Conservation (phyloP, 2,329 filamentous ascomycete genomes). For the Phyllosticta paracitricarpa region DNA sequence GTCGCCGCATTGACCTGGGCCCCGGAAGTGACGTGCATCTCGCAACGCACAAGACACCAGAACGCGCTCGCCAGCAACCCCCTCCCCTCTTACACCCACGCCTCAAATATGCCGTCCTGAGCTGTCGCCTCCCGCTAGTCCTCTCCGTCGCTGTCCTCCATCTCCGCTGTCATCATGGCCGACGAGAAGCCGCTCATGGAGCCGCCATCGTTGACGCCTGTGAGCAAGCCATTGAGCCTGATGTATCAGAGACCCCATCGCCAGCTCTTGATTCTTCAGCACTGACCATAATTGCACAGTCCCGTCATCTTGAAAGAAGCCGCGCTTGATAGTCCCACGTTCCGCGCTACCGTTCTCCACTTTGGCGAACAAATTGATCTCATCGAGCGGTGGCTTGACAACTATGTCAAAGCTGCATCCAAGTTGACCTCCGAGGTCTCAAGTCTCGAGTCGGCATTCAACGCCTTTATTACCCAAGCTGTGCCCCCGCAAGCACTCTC, state of each 20-base stretch:
- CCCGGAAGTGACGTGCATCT: conserved; percentile 5
- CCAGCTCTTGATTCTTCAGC: not conserved
- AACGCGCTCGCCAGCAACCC: not conserved
- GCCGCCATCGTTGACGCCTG: conserved; percentile 26
- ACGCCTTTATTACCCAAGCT: conserved; percentile 63
- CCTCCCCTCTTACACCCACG: not conserved
- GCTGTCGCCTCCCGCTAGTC: not conserved
- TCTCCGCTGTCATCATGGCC: conserved; percentile 19
- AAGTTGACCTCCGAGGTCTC: conserved; percentile 57
- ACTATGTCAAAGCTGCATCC: conserved; percentile 52
- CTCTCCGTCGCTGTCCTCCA: not conserved
- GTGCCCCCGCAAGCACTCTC: conserved; percentile 64
- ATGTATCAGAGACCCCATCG: conserved; percentile 24
- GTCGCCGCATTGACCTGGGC: not conserved
- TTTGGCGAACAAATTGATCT: conserved; percentile 87
- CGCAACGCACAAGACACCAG: conserved; percentile 2
- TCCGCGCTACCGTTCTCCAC: conserved; percentile 76
- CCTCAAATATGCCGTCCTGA: conserved; percentile 3
- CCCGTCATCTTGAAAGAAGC: conserved; percentile 90
- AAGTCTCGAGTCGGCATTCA: conserved; percentile 69
- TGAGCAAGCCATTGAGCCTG: conserved; percentile 31
- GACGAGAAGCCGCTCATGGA: conserved; percentile 19
- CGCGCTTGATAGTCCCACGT: conserved; percentile 90
- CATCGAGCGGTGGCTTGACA: conserved; percentile 85
- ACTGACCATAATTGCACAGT: conserved; percentile 26